Percentiles rank a stretch among this genome's conserved stretches.
phyloP scores from a whole-genome alignment of 2,329 filamentous ascomycete genomes.

The Thelonectria olida region DNA sequence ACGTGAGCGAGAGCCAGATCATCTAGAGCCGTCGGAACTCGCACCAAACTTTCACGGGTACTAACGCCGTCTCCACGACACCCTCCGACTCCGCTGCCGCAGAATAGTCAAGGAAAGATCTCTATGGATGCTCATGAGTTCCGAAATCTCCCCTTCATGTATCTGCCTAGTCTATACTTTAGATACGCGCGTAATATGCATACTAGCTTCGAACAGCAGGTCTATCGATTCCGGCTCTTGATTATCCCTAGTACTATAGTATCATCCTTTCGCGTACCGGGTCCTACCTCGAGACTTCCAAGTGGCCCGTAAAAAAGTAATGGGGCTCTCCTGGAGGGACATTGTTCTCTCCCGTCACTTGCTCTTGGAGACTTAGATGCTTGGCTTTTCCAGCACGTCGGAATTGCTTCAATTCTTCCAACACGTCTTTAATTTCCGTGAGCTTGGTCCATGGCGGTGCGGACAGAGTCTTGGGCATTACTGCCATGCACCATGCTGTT shows the following conservation, averaged over 20 bases:
- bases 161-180: too few relatives aligned
- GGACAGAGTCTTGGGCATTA: conserved; percentile 47
- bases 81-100: conserved; percentile 14
- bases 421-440: conserved; percentile 54
- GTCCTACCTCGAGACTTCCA: conserved; percentile 43
- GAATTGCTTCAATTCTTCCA: conserved; percentile 52
- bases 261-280: conserved; percentile 25
- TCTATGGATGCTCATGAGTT: too few relatives aligned
- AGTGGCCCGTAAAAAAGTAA: conserved; percentile 49
- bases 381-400: conserved; percentile 46
- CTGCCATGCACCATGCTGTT: conserved; percentile 61
- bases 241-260: conserved; percentile 21
- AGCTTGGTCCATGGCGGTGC: conserved; percentile 44
- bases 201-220: not conserved
- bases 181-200: too few relatives aligned
- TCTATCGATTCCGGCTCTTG: too few relatives aligned
- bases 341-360: not conserved
- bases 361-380: conserved; percentile 30
- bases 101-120: too few relatives aligned
- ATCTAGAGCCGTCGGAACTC: conserved; percentile 62
- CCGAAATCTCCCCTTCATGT: too few relatives aligned
- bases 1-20: conserved; percentile 59
- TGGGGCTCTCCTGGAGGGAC: conserved; percentile 39
- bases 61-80: conserved; percentile 41
- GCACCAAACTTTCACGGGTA: conserved; percentile 65